A percentile compares a stretch with the other conserved stretches of the same genome.
These are phyloP conservation scores for Picea mariana DNA, from an alignment of 83 land plant species.

Conservation along the genomic window DNA sequence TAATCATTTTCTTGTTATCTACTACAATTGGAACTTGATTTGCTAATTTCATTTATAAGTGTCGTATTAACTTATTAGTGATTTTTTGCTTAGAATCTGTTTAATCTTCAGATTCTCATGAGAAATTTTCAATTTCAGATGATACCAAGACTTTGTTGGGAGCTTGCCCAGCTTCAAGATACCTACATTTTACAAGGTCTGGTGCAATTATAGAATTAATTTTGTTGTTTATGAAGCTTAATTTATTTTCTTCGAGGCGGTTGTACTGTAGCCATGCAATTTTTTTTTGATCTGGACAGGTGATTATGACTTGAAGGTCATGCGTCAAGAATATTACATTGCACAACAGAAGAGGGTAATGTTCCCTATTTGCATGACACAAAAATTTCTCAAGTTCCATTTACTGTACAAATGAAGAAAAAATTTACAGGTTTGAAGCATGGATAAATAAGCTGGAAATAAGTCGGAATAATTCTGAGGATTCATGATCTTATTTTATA, in stretches of 20 bases:
- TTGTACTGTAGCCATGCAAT: neutral
- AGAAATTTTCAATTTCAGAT: conserved; percentile 42
- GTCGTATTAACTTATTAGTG: neutral
- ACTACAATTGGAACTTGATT: neutral
- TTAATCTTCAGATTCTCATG: conserved; percentile 1
- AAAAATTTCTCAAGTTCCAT: too few relatives aligned
- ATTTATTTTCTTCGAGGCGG: neutral
- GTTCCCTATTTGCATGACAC: neutral
- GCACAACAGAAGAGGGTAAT: conserved; percentile 82
- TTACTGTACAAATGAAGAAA: too few relatives aligned
- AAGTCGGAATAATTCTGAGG: neutral
- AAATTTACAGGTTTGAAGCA: neutral
- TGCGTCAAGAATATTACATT: conserved; percentile 97
- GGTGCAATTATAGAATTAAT: too few relatives aligned
- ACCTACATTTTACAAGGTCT: conserved; percentile 95
- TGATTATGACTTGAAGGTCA: conserved; percentile 97
- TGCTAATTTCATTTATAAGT: neutral
- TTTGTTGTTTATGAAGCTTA: too few relatives aligned
- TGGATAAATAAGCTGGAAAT: neutral
- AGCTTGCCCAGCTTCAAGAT: conserved; percentile 97
- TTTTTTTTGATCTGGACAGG: conserved; percentile 38
- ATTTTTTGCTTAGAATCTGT: conserved; percentile 9
- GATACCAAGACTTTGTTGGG: conserved; percentile 87
- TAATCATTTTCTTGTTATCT: neutral
- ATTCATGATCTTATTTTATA: neutral